Conservation (phyloP, 2,329 filamentous ascomycete genomes). For the Phialophora chinensis region DNA sequence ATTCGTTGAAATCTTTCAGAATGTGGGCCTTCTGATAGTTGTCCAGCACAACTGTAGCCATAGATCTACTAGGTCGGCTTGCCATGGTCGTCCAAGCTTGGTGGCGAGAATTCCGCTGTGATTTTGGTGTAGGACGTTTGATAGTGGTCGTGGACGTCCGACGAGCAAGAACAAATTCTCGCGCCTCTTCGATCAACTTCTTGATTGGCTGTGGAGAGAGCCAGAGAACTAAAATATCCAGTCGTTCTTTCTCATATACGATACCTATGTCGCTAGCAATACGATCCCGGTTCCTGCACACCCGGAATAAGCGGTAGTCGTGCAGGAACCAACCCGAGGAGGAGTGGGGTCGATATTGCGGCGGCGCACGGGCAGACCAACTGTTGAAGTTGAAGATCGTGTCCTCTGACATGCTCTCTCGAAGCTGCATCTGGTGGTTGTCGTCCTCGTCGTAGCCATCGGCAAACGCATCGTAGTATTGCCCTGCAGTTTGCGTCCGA, state of each 20-base stretch:
- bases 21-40: slow-evolving; percentile 68
- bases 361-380: slow-evolving; percentile 56
- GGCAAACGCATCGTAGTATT: slow-evolving; percentile 46
- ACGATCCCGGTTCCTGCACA: slow-evolving; percentile 47
- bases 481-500: slow-evolving; percentile 59
- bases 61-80: slow-evolving; percentile 59
- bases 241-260: slow-evolving; percentile 47
- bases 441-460: slow-evolving; percentile 44
- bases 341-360: slow-evolving; percentile 57
- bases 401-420: slow-evolving; percentile 44
- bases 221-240: slow-evolving; percentile 56
- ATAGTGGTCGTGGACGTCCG: slow-evolving; percentile 54
- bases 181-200: slow-evolving; percentile 52
- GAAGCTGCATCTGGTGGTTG: slow-evolving; percentile 32
- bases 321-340: slow-evolving; percentile 54
- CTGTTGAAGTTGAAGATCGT: slow-evolving; percentile 58
- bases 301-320: slow-evolving; percentile 50
- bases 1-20: slow-evolving; percentile 76
- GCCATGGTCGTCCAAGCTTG: slow-evolving; percentile 36
- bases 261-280: slow-evolving; percentile 39
- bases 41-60: slow-evolving; percentile 77
- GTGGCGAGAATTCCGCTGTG: slow-evolving; percentile 37
- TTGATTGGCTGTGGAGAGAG: slow-evolving; percentile 57
- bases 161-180: slow-evolving; percentile 51
- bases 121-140: slow-evolving; percentile 53